Evolutionary conservation across 768 basidiomycete genomes (phyloP).

Genomic region (Kwoniella mangroviensis): DNA sequence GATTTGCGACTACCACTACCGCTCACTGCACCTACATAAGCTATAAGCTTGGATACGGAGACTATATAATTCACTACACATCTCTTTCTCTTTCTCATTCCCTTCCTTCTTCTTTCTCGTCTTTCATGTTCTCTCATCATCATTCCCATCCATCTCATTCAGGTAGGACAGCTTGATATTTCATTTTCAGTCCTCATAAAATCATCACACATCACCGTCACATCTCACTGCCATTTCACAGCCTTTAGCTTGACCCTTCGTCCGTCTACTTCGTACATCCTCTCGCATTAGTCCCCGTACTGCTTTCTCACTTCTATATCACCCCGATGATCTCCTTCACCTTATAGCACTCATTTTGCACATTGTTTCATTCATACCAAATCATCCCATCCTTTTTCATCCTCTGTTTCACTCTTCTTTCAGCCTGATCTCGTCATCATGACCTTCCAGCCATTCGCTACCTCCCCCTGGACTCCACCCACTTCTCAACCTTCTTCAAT

Average conservation of each 20-base stretch:
- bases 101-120: conserved; percentile 7
- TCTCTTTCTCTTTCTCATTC: conserved; percentile 5
- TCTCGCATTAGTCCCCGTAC: not conserved
- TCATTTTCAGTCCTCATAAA: not conserved
- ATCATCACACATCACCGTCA: not conserved
- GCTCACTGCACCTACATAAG: not conserved
- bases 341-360: not conserved
- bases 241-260: not conserved
- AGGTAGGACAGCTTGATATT: not conserved
- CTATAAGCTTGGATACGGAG: conserved; percentile 2
- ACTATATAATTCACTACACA: not conserved
- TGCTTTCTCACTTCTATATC: not conserved
- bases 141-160: not conserved
- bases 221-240: not conserved
- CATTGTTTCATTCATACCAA: too few species aligned
- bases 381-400: not conserved
- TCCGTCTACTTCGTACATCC: not conserved
- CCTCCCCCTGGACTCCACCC: conserved; percentile 18
- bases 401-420: not conserved
- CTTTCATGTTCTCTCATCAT: not conserved
- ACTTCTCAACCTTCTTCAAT: not conserved
- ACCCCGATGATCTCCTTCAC: not conserved
- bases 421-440: not conserved
- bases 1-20: too few species aligned
- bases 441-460: conserved; percentile 26